phyloP scores from a whole-genome alignment of 306 rosid genomes.

The Alnus rubra region DNA sequence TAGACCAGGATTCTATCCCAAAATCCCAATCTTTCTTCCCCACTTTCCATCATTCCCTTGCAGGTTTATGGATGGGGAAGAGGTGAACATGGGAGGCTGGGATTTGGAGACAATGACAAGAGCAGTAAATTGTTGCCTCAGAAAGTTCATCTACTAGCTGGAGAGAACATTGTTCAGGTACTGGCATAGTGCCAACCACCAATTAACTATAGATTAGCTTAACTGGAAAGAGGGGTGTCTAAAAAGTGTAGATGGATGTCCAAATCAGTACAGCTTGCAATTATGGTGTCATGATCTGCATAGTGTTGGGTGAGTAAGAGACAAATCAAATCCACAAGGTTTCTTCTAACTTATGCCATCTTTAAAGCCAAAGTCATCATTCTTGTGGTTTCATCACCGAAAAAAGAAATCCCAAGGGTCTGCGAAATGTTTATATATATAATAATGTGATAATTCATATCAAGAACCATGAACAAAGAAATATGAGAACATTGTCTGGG shows the following conservation, averaged over 20 bases:
- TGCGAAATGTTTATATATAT: not conserved
- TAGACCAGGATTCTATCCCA: no score
- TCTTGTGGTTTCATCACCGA: no score
- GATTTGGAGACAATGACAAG: slow-evolving; percentile 94
- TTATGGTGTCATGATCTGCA: not conserved
- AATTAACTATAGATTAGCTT: not conserved
- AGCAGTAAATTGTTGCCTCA: slow-evolving; percentile 99
- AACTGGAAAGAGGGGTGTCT: slow-evolving; percentile 1
- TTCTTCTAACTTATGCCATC: not conserved
- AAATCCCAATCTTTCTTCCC: no score
- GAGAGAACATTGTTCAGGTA: slow-evolving; percentile 97
- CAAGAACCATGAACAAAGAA: not conserved
- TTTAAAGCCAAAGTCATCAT: no score
- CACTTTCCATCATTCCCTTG: slow-evolving; percentile 14
- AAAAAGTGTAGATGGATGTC: no score
- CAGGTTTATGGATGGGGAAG: slow-evolving; percentile 99
- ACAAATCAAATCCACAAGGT: no score
- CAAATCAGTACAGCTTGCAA: not conserved
- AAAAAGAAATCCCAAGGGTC: no score
- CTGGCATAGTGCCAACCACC: not conserved
- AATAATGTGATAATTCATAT: not conserved
- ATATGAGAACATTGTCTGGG: not conserved
- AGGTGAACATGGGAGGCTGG: slow-evolving; percentile 99
- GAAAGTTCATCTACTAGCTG: slow-evolving; percentile 83
- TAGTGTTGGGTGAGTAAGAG: not conserved